Conservation (phyloP, 108 stramenopile genomes). For the Nitzschia sp. region DNA sequence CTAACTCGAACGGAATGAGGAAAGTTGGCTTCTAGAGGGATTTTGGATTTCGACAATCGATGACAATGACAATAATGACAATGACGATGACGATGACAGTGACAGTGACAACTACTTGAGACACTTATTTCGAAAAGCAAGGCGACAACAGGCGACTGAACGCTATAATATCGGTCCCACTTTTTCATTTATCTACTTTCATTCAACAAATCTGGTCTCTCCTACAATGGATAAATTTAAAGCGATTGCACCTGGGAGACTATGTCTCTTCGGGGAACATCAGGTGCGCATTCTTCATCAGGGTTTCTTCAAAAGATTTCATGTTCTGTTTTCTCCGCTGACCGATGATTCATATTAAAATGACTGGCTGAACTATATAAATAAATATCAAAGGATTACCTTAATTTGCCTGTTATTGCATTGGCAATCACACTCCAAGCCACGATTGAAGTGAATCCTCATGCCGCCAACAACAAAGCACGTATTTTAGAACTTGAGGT, state of each 20-base stretch:
- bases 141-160: too few relatives aligned
- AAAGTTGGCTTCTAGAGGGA: too few relatives aligned
- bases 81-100: too few relatives aligned
- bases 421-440: constrained; percentile 31
- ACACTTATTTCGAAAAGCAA: too few relatives aligned
- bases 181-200: too few relatives aligned
- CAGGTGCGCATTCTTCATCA: constrained; percentile 13
- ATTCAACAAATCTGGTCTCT: too few relatives aligned
- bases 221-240: constrained; percentile 1
- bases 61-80: too few relatives aligned
- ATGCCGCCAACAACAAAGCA: not conserved
- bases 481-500: constrained; percentile 3
- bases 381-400: constrained; percentile 23
- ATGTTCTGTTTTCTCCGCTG: not conserved
- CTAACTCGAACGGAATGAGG: too few relatives aligned
- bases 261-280: constrained; percentile 47
- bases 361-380: not conserved
- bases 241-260: constrained; percentile 28
- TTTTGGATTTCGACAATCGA: too few relatives aligned
- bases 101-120: too few relatives aligned
- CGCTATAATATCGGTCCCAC: too few relatives aligned
- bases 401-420: constrained; percentile 40
- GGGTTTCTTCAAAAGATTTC: not conserved
- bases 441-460: constrained; percentile 15
- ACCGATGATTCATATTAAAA: not conserved